Evolutionary conservation across 306 rosid species (phyloP).

Genomic region (Corylus avellana): DNA sequence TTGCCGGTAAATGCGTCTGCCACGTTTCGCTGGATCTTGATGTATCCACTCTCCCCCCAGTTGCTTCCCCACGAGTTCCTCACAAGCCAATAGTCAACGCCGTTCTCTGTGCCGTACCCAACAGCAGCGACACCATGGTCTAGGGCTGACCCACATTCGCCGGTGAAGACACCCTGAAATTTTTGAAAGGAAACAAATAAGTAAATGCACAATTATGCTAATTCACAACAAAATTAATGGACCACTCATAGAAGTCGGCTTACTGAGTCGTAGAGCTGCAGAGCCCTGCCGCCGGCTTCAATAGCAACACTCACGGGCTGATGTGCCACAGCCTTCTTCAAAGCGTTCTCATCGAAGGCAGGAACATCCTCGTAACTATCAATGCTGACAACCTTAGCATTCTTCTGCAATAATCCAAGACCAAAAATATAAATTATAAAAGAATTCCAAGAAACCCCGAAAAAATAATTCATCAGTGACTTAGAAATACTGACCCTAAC

Average conservation of each 20-base stretch:
- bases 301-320: slow-evolving; percentile 65
- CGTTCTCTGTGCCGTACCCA: slow-evolving; percentile 85
- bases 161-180: slow-evolving; percentile 81
- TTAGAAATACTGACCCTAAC: slow-evolving; percentile 39
- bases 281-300: slow-evolving; percentile 66
- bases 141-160: slow-evolving; percentile 61
- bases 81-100: slow-evolving; percentile 84
- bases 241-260: slow-evolving; percentile 3
- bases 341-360: slow-evolving; percentile 43
- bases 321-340: slow-evolving; percentile 60
- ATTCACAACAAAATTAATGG: too few species aligned
- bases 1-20: slow-evolving; percentile 42
- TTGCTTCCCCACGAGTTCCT: slow-evolving; percentile 91
- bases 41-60: slow-evolving; percentile 92
- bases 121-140: slow-evolving; percentile 90
- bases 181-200: not conserved
- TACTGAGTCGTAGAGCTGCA: slow-evolving; percentile 68
- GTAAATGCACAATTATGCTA: not conserved
- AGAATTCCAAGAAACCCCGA: too few species aligned
- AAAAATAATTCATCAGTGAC: not conserved
- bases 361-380: slow-evolving; percentile 91
- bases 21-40: slow-evolving; percentile 72
- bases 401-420: slow-evolving; percentile 31
- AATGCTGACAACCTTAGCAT: slow-evolving; percentile 67
- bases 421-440: not conserved